These are phyloP conservation scores for Trypanosomatidae sp. DNA, from an alignment of 208 protist genomes.

Conservation along the genomic window DNA sequence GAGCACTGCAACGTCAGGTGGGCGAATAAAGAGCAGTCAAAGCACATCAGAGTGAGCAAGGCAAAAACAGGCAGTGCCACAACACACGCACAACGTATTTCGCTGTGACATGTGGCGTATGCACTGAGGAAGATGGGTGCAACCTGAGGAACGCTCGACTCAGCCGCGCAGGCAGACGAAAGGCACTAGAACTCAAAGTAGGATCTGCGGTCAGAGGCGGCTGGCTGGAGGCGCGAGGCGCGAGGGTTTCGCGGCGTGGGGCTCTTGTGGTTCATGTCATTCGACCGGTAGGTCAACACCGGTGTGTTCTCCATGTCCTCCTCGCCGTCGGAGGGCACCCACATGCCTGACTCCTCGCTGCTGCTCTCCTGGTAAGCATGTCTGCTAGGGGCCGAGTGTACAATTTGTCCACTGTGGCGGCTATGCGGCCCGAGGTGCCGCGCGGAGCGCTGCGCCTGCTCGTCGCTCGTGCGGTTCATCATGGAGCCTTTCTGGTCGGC, in stretches of 20 bases:
- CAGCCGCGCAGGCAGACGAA: background rate
- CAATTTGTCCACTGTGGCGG: constrained; percentile 12
- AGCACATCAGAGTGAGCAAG: background rate
- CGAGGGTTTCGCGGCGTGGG: constrained; percentile 26
- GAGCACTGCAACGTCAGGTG: background rate
- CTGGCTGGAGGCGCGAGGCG: constrained; percentile 1
- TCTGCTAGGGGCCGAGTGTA: background rate
- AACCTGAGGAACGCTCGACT: background rate
- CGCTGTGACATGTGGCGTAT: background rate
- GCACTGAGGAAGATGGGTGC: background rate
- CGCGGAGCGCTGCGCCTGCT: constrained; percentile 13
- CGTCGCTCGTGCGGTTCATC: constrained; percentile 10
- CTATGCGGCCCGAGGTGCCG: constrained; percentile 8
- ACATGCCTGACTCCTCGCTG: constrained; percentile 31
- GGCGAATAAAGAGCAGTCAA: background rate
- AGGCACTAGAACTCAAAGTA: constrained; percentile 27
- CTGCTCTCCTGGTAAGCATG: constrained; percentile 21
- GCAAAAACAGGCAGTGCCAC: background rate
- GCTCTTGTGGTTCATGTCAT: constrained; percentile 15
- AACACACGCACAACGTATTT: background rate
- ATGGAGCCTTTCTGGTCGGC: constrained; percentile 10
- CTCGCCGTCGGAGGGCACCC: constrained; percentile 30
- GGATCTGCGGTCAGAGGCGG: constrained; percentile 12
- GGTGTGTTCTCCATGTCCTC: constrained; percentile 1
- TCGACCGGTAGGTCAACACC: constrained; percentile 14